phyloP scores from a whole-genome alignment of 2,329 filamentous ascomycete genomes.

The Helotiales sp. region DNA sequence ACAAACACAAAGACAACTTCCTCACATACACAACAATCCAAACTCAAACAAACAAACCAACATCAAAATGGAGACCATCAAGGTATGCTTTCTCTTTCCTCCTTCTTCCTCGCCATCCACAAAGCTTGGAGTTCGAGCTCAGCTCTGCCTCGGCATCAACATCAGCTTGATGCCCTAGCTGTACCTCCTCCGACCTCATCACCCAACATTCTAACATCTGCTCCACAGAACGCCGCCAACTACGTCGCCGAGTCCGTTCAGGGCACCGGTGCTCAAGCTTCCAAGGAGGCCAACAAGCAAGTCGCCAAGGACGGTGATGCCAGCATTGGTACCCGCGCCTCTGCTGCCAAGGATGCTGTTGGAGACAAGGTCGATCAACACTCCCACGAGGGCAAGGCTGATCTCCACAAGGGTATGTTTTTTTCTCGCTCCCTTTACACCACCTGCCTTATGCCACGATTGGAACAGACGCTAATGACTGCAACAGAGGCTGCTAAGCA shows the following conservation, averaged over 20 bases:
- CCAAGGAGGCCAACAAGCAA: slow-evolving; percentile 64
- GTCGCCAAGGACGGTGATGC: slow-evolving; percentile 57
- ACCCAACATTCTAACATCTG: slow-evolving; percentile 18
- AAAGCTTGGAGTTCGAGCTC: neutral
- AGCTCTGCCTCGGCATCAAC: neutral
- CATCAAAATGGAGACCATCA: slow-evolving; percentile 45
- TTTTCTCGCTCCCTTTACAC: neutral
- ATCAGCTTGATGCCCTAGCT: neutral
- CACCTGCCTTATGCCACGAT: neutral
- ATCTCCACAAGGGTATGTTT: slow-evolving; percentile 52
- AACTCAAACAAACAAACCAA: slow-evolving; percentile 32
- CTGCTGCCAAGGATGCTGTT: slow-evolving; percentile 56
- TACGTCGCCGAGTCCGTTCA: slow-evolving; percentile 61
- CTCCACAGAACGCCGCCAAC: slow-evolving; percentile 55
- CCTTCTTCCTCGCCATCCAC: neutral
- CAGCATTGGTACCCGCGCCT: slow-evolving; percentile 51
- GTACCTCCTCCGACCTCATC: neutral
- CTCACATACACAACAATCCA: slow-evolving; percentile 28
- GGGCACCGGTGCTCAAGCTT: slow-evolving; percentile 52
- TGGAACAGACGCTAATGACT: slow-evolving; percentile 15
- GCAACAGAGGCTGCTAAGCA: slow-evolving; percentile 43
- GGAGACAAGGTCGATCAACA: slow-evolving; percentile 58
- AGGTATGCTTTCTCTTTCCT: slow-evolving; percentile 35
- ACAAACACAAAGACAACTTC: slow-evolving; percentile 28
- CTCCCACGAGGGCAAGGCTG: slow-evolving; percentile 54